These are phyloP conservation scores for Gracilaria domingensis DNA, from an alignment of 23 red algal species.

Conservation along the genomic window DNA sequence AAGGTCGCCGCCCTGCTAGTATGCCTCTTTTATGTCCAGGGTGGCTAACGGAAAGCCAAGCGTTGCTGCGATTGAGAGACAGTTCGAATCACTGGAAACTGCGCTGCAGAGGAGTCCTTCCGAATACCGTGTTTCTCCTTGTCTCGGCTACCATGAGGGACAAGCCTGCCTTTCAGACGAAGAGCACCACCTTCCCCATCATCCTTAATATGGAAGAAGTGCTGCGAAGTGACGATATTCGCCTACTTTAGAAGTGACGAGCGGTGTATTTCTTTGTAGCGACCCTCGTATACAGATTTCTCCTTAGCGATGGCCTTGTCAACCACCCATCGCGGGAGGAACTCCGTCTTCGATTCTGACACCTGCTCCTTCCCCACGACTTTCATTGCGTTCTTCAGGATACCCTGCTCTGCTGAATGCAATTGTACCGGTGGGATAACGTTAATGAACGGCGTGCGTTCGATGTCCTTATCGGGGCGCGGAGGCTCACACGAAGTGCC, in stretches of 20 bases:
- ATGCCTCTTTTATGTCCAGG: conserved; percentile 17
- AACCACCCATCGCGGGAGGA: conserved; percentile 35
- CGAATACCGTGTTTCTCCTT: conserved; percentile 16
- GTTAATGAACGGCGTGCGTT: background rate
- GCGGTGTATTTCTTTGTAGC: conserved; percentile 5
- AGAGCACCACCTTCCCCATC: conserved; percentile 13
- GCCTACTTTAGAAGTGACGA: background rate
- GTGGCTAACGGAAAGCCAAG: background rate
- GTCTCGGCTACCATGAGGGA: conserved; percentile 40
- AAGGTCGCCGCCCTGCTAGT: conserved; percentile 13
- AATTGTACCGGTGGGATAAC: background rate
- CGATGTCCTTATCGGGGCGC: conserved; percentile 36
- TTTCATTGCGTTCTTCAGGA: conserved; percentile 10
- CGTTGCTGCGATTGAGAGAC: conserved; percentile 32
- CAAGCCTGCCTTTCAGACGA: conserved; percentile 41
- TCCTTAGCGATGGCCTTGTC: conserved; percentile 34
- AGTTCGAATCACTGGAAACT: conserved; percentile 46
- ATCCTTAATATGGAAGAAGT: conserved; percentile 58
- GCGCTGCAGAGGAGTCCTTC: conserved; percentile 43
- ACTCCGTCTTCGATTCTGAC: conserved; percentile 21
- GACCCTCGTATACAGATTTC: conserved; percentile 26
- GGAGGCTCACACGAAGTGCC: background rate
- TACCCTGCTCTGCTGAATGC: conserved; percentile 24
- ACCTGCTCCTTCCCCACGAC: background rate
- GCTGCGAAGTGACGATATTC: conserved; percentile 37